These are phyloP conservation scores for Acmispon strigosus DNA, from an alignment of 306 rosid genomes.

Conservation along the genomic window DNA sequence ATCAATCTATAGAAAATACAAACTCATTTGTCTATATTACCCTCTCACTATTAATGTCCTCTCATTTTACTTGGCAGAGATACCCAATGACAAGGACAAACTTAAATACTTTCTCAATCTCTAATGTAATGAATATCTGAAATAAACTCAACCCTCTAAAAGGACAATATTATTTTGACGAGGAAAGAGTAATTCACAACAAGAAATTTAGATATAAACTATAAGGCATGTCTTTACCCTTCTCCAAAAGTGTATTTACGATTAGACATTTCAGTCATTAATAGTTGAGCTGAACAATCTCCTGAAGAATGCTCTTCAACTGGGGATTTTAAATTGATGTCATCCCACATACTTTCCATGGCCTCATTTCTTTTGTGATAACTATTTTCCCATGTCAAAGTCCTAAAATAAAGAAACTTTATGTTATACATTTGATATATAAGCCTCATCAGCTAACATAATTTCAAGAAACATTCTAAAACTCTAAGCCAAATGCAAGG, in stretches of 20 bases:
- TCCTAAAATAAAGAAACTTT: conserved; percentile 39
- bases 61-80: background rate
- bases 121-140: background rate
- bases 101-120: background rate
- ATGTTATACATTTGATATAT: conserved; percentile 14
- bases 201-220: conserved; percentile 3
- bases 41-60: background rate
- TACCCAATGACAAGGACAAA: background rate
- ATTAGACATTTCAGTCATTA: conserved; percentile 55
- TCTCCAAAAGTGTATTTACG: conserved; percentile 62
- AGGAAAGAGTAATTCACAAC: background rate
- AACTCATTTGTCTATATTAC: background rate
- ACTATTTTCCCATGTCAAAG: conserved; percentile 78
- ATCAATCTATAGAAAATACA: background rate
- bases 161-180: background rate
- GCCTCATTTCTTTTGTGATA: conserved; percentile 34
- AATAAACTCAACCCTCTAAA: background rate
- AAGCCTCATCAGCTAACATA: background rate
- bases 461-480: background rate
- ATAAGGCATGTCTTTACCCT: conserved; percentile 46
- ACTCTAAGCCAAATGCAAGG: background rate
- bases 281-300: conserved; percentile 39
- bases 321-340: conserved; percentile 19
- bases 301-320: conserved; percentile 29
- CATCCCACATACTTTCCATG: conserved; percentile 27